Percentiles rank a stretch among this genome's conserved stretches.
Conservation (phyloP, 345 rosid species). For the Salix exigua region DNA sequence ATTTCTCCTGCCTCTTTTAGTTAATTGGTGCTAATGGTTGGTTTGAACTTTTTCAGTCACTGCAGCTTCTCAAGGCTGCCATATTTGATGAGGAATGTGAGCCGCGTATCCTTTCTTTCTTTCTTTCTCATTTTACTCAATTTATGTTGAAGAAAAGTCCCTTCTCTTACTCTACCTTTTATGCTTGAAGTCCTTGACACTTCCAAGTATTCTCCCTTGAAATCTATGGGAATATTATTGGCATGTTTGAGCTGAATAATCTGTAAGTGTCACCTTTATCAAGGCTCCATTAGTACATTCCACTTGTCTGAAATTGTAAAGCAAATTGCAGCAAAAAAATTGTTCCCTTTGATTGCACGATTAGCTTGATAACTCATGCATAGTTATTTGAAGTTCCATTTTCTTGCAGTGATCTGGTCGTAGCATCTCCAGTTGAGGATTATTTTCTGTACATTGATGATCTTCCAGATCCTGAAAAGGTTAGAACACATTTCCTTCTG, state of each 20-base stretch:
- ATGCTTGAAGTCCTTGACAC: conserved; percentile 48
- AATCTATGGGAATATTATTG: conserved; percentile 80
- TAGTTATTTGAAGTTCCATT: conserved; percentile 24
- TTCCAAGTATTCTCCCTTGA: conserved; percentile 80
- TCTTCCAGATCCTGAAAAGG: conserved; percentile 67
- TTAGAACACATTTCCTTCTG: conserved; percentile 17
- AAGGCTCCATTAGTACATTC: conserved; percentile 2
- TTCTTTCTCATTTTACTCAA: neutral
- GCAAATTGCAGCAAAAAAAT: neutral
- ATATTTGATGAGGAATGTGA: conserved; percentile 80
- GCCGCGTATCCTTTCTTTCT: conserved; percentile 57
- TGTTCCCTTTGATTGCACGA: neutral
- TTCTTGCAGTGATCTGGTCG: conserved; percentile 78
- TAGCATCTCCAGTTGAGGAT: conserved; percentile 90
- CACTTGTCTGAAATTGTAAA: conserved; percentile 3
- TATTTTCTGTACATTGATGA: conserved; percentile 76
- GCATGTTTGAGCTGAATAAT: conserved; percentile 97
- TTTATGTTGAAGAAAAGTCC: neutral
- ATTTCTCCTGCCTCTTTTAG: neutral
- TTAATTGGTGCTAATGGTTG: conserved; percentile 9
- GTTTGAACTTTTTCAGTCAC: conserved; percentile 46
- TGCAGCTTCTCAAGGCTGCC: conserved; percentile 74
- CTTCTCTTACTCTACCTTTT: neutral
- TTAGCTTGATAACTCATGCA: conserved; percentile 9
- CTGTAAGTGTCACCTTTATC: conserved; percentile 49